Evolutionary conservation across 345 rosid species (phyloP).

Genomic region (Brassica juncea): DNA sequence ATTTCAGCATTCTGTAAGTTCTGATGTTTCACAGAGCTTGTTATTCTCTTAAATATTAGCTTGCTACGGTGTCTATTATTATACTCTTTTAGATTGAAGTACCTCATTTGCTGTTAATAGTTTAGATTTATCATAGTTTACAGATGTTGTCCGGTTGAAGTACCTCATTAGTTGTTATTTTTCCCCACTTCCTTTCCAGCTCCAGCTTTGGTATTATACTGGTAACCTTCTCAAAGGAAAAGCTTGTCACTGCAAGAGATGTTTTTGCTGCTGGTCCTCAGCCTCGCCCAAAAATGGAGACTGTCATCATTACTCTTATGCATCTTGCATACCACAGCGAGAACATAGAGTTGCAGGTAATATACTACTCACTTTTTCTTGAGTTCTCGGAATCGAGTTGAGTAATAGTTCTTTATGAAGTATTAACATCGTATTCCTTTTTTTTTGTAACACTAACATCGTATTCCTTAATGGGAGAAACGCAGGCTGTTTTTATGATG

Average conservation of each 20-base stretch:
- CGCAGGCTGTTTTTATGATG: slow-evolving; percentile 91
- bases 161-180: background rate
- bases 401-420: slow-evolving; percentile 8
- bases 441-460: no score
- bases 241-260: slow-evolving; percentile 68
- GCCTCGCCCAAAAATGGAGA: slow-evolving; percentile 67
- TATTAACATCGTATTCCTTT: slow-evolving; percentile 15
- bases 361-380: slow-evolving; percentile 12
- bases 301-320: slow-evolving; percentile 75
- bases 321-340: slow-evolving; percentile 90
- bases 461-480: slow-evolving; percentile 10
- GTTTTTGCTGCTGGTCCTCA: slow-evolving; percentile 78
- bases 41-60: background rate
- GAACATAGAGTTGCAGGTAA: slow-evolving; percentile 81
- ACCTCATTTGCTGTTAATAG: background rate
- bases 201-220: slow-evolving; percentile 71
- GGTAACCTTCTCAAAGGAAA: slow-evolving; percentile 66
- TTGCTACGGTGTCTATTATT: background rate
- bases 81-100: background rate
- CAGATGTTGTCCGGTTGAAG: background rate
- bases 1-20: background rate
- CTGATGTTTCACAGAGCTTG: background rate
- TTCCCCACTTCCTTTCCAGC: slow-evolving; percentile 46
- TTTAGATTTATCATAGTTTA: background rate
- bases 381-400: background rate